Conservation (phyloP, 176 grass and related monocot genomes). For the Zea mays region Zm-B73-REFERENCE-NAM-5.0 NC_050101.1:26745501-26746000, state of each 20-base stretch:
- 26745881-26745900: slow-evolving; percentile 71
- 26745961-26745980: slow-evolving; percentile 70
- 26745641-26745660: slow-evolving; percentile 47
- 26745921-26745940: slow-evolving; percentile 62
- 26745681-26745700: slow-evolving; percentile 72
- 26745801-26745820: slow-evolving; percentile 91
- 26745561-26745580: slow-evolving; percentile 58
- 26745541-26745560: slow-evolving; percentile 51
- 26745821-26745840: slow-evolving; percentile 83
- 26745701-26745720: slow-evolving; percentile 73
- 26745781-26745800: slow-evolving; percentile 92
- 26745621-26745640: slow-evolving; percentile 78
- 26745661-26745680: slow-evolving; percentile 73
- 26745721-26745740: slow-evolving; percentile 78
- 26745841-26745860: slow-evolving; percentile 63
- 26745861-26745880: slow-evolving; percentile 90
- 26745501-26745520: slow-evolving; percentile 74
- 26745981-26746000: slow-evolving; percentile 76
- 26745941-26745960: slow-evolving; percentile 60
- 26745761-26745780: slow-evolving; percentile 65
- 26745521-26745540: slow-evolving; percentile 59
- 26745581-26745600: slow-evolving; percentile 64
- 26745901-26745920: slow-evolving; percentile 61
- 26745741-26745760: slow-evolving; percentile 59
- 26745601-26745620: slow-evolving; percentile 84